Percentiles rank a stretch among this genome's conserved stretches.
Conservation (phyloP, 1,284 basidiomycete species). For the Ganoderma boninense region DNA sequence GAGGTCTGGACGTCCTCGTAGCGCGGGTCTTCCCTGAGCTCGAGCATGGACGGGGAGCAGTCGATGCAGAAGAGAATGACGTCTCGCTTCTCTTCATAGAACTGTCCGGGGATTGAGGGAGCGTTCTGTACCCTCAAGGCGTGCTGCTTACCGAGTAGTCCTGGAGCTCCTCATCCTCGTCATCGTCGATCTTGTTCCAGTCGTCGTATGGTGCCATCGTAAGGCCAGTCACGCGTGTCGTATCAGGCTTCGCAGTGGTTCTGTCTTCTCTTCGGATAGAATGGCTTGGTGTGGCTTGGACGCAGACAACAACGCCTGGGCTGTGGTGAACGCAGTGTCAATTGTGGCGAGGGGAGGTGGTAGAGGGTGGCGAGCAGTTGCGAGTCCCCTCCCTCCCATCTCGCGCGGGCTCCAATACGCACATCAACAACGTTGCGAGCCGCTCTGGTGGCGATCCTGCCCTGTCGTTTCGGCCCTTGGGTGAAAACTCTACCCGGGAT, state of each 20-base stretch:
- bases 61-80: conserved; percentile 95
- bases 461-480: too few species aligned
- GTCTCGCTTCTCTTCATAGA: conserved; percentile 78
- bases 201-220: conserved; percentile 71
- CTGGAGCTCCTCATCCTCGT: conserved; percentile 82
- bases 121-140: not conserved
- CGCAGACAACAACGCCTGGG: not conserved
- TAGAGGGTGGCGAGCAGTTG: too few species aligned
- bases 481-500: too few species aligned
- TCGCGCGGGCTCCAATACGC: too few species aligned
- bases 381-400: too few species aligned
- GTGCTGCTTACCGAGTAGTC: conserved; percentile 63
- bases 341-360: conserved; percentile 1
- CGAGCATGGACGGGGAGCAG: conserved; percentile 90
- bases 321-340: not conserved
- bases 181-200: conserved; percentile 78
- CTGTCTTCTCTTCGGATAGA: not conserved
- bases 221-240: not conserved
- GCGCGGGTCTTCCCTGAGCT: conserved; percentile 66
- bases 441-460: too few species aligned
- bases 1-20: conserved; percentile 71
- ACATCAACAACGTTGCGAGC: too few species aligned
- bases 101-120: conserved; percentile 48
- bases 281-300: not conserved
- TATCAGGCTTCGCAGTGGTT: not conserved